These are phyloP conservation scores for Lupinus albus DNA, from an alignment of 306 rosid genomes.

Conservation along the genomic window DNA sequence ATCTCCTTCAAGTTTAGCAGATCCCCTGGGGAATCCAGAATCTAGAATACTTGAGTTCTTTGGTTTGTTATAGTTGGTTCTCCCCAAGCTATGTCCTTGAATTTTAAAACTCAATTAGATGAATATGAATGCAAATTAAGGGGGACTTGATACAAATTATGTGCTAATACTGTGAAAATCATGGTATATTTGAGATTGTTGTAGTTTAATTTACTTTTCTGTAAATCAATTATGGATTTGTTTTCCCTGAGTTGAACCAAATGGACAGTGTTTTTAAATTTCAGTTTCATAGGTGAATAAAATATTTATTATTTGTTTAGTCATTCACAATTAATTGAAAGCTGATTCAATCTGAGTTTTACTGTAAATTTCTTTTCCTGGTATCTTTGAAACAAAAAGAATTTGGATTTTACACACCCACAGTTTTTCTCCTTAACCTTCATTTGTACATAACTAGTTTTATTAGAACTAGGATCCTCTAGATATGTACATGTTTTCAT, in stretches of 20 bases:
- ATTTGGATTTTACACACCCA: too few relatives aligned
- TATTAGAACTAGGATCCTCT: too few relatives aligned
- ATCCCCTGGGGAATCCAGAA: background rate
- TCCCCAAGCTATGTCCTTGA: background rate
- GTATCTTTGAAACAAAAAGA: too few relatives aligned
- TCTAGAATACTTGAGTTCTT: background rate
- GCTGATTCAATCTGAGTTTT: background rate
- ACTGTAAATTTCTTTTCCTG: background rate
- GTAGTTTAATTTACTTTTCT: background rate
- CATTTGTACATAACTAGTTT: too few relatives aligned
- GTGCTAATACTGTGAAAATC: conserved; percentile 6
- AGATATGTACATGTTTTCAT: too few relatives aligned
- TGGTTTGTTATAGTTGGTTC: background rate
- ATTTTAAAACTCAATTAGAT: background rate
- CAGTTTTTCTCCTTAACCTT: too few relatives aligned
- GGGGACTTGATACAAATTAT: background rate
- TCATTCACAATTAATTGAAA: background rate
- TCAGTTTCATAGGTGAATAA: background rate
- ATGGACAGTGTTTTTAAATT: background rate
- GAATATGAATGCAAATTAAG: background rate
- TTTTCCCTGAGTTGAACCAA: background rate
- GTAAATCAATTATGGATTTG: background rate
- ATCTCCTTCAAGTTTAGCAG: background rate
- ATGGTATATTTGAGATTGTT: background rate
- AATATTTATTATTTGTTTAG: background rate